Conservation (phyloP, 2,329 filamentous ascomycete species). For the Epichloe bromicola region DNA sequence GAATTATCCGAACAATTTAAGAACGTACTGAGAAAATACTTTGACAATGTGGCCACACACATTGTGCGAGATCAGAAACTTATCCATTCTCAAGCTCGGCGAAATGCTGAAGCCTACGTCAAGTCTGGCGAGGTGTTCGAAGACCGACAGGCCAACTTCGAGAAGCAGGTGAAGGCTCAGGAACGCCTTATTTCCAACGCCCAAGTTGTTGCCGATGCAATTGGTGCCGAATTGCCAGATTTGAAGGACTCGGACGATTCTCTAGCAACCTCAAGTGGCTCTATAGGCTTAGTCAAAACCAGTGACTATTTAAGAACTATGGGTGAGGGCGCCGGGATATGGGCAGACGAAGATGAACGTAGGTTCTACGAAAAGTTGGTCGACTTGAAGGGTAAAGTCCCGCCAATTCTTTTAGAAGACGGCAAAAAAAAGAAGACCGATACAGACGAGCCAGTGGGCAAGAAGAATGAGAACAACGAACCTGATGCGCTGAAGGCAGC, state of each 20-base stretch:
- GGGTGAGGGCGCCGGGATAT: constrained; percentile 84
- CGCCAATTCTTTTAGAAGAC: constrained; percentile 84
- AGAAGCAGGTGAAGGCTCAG: constrained; percentile 83
- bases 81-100: constrained; percentile 72
- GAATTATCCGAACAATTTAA: constrained; percentile 78
- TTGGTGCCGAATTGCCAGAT: constrained; percentile 88
- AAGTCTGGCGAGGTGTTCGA: constrained; percentile 98
- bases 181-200: constrained; percentile 84
- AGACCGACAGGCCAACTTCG: constrained; percentile 88
- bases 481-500: constrained; percentile 41
- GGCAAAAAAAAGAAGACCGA: constrained; percentile 87
- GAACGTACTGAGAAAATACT: constrained; percentile 77
- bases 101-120: constrained; percentile 95
- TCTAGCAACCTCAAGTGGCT: constrained; percentile 52
- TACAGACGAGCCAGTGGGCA: constrained; percentile 68
- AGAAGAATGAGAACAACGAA: constrained; percentile 45
- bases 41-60: constrained; percentile 85
- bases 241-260: constrained; percentile 70
- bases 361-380: constrained; percentile 96
- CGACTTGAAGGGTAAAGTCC: constrained; percentile 90
- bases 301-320: constrained; percentile 86
- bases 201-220: constrained; percentile 76
- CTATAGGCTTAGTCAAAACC: constrained; percentile 86
- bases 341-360: constrained; percentile 96
- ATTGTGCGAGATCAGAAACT: constrained; percentile 85